Evolutionary conservation across 2,329 filamentous ascomycete species (phyloP).

Genomic region (Mariannaea sp.): DNA sequence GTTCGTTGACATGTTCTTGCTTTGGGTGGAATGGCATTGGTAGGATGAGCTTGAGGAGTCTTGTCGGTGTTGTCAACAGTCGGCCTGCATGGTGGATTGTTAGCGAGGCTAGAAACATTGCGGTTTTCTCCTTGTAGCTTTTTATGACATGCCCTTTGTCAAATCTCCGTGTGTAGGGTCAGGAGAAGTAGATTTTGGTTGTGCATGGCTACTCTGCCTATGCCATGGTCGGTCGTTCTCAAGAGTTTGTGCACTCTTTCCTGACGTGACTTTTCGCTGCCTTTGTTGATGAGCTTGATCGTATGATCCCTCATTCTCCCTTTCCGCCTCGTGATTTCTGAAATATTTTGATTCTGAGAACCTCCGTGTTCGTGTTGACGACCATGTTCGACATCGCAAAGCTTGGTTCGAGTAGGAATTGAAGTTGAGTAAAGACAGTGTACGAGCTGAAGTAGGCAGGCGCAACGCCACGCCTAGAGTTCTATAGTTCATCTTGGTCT

Average conservation of each 20-base stretch:
- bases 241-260: slow-evolving; percentile 31
- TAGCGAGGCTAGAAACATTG: no score
- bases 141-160: slow-evolving; percentile 28
- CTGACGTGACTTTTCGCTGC: slow-evolving; percentile 29
- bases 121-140: no score
- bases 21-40: slow-evolving; percentile 61
- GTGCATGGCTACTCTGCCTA: slow-evolving; percentile 23
- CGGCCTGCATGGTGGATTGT: slow-evolving; percentile 69
- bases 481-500: slow-evolving; percentile 28
- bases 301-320: slow-evolving; percentile 22
- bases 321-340: slow-evolving; percentile 17
- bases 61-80: slow-evolving; percentile 78
- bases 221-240: slow-evolving; percentile 39
- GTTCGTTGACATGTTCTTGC: slow-evolving; percentile 48
- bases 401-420: slow-evolving; percentile 9
- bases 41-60: slow-evolving; percentile 79
- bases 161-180: slow-evolving; percentile 25
- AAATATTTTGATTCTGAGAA: slow-evolving; percentile 30
- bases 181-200: slow-evolving; percentile 20
- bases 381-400: slow-evolving; percentile 4
- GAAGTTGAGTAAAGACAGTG: slow-evolving; percentile 7
- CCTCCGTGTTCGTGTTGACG: slow-evolving; percentile 15
- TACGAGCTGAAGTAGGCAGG: slow-evolving; percentile 22
- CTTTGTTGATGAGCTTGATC: slow-evolving; percentile 31
- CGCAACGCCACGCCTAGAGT: slow-evolving; percentile 26